A percentile compares a stretch with the other conserved stretches of the same genome.
These are phyloP conservation scores for Phaeoacremonium minimum DNA, from an alignment of 2,329 filamentous ascomycete genomes.

Conservation along the genomic window DNA sequence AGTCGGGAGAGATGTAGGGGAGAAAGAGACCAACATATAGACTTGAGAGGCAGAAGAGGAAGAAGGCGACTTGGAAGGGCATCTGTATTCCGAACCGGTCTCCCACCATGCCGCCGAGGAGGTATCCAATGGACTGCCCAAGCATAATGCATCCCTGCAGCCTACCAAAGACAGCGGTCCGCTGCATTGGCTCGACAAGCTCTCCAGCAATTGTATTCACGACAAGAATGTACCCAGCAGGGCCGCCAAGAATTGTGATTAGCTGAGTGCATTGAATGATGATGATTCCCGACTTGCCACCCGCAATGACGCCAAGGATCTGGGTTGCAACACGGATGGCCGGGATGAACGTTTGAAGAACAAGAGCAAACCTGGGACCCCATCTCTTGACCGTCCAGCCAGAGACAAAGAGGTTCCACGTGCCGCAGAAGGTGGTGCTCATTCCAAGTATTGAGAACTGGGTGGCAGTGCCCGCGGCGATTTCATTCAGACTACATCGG, in stretches of 20 bases:
- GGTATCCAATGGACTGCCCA: constrained; percentile 59
- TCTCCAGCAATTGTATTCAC: constrained; percentile 67
- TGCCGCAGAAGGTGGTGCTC: constrained; percentile 59
- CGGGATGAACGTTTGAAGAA: constrained; percentile 60
- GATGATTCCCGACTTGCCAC: constrained; percentile 58
- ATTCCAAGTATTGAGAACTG: constrained; percentile 63
- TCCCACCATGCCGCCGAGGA: constrained; percentile 60
- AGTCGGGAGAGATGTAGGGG: constrained; percentile 45
- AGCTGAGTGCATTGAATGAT: constrained; percentile 65
- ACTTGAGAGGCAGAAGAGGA: constrained; percentile 45
- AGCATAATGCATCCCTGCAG: constrained; percentile 65
- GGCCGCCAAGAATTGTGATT: constrained; percentile 65
- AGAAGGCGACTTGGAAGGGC: constrained; percentile 61
- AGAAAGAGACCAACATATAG: constrained; percentile 35
- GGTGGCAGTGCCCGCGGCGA: constrained; percentile 60
- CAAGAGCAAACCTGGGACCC: constrained; percentile 58
- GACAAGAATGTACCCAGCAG: constrained; percentile 64
- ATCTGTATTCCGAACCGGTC: constrained; percentile 58
- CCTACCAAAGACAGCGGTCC: constrained; percentile 62
- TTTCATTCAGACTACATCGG: constrained; percentile 55
- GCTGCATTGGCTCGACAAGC: constrained; percentile 51
- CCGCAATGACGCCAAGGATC: constrained; percentile 59
- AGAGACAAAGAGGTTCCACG: constrained; percentile 63
- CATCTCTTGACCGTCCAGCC: constrained; percentile 63
- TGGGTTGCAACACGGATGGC: constrained; percentile 61